Conservation (phyloP, 305 asterid species). For the Stenogyne calaminthoides region DNA sequence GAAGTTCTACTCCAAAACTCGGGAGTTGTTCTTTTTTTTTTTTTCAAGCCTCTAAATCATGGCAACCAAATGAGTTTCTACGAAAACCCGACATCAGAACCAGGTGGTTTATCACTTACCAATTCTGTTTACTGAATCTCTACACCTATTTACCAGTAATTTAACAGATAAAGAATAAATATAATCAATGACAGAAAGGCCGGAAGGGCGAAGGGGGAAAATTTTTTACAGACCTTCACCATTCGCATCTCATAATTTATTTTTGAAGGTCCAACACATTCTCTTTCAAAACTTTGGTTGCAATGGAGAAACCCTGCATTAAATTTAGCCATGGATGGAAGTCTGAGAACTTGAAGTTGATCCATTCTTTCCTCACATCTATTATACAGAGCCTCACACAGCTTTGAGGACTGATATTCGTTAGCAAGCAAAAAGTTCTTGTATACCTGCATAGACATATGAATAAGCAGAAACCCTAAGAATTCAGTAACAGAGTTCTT, state of each 20-base stretch:
- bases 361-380: conserved; percentile 97
- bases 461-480: conserved; percentile 30
- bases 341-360: conserved; percentile 93
- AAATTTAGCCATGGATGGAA: conserved; percentile 98
- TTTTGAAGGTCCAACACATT: conserved; percentile 96
- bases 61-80: neutral
- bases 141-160: neutral
- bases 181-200: conserved; percentile 2
- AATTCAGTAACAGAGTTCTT: conserved; percentile 12
- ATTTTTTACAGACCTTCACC: conserved; percentile 61
- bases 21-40: neutral
- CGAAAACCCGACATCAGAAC: neutral
- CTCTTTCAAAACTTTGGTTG: conserved; percentile 84
- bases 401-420: conserved; percentile 85
- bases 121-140: neutral
- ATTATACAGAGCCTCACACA: conserved; percentile 81
- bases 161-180: neutral
- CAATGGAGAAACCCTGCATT: conserved; percentile 96
- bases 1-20: no score
- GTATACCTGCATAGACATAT: conserved; percentile 57
- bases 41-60: neutral
- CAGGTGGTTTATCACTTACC: neutral
- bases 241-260: conserved; percentile 81
- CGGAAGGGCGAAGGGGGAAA: neutral
- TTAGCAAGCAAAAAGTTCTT: conserved; percentile 70